Evolutionary conservation across 2,329 filamentous ascomycete genomes (phyloP).

Genomic region (Neophaeococcomyces aloes): DNA sequence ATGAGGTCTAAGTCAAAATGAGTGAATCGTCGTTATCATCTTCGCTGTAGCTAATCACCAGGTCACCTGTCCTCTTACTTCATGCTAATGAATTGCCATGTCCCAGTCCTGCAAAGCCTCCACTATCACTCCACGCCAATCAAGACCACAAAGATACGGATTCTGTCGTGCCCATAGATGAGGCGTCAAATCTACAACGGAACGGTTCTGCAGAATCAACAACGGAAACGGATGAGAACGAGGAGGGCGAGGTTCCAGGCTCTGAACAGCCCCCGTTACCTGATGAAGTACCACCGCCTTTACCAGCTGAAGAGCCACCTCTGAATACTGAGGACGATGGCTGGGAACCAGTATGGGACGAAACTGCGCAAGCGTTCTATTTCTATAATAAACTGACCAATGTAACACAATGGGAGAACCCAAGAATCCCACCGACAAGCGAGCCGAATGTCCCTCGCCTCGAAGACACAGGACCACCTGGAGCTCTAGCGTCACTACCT

Average conservation of each 20-base stretch:
- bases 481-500: slow-evolving; percentile 28
- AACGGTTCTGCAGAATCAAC: slow-evolving; percentile 13
- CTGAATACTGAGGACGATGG: slow-evolving; percentile 48
- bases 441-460: slow-evolving; percentile 29
- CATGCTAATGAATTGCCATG: slow-evolving; percentile 22
- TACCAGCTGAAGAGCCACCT: slow-evolving; percentile 45
- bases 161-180: background rate
- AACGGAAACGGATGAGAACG: too few species aligned
- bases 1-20: slow-evolving; percentile 10
- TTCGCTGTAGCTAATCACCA: slow-evolving; percentile 23
- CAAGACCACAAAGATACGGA: background rate
- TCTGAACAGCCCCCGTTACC: slow-evolving; percentile 29
- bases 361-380: slow-evolving; percentile 58
- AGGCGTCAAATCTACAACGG: background rate
- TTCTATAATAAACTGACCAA: slow-evolving; percentile 75
- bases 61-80: slow-evolving; percentile 18
- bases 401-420: slow-evolving; percentile 75
- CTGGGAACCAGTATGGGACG: slow-evolving; percentile 74
- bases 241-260: slow-evolving; percentile 1
- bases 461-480: slow-evolving; percentile 71
- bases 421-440: slow-evolving; percentile 50
- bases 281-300: slow-evolving; percentile 36
- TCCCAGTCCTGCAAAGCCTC: slow-evolving; percentile 17
- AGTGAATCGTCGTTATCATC: slow-evolving; percentile 1
- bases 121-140: slow-evolving; percentile 3